Percentiles rank a stretch among this genome's conserved stretches.
Conservation (phyloP, 371 early-diverging fungal genomes). For the Syncephalastrum racemosum region DNA sequence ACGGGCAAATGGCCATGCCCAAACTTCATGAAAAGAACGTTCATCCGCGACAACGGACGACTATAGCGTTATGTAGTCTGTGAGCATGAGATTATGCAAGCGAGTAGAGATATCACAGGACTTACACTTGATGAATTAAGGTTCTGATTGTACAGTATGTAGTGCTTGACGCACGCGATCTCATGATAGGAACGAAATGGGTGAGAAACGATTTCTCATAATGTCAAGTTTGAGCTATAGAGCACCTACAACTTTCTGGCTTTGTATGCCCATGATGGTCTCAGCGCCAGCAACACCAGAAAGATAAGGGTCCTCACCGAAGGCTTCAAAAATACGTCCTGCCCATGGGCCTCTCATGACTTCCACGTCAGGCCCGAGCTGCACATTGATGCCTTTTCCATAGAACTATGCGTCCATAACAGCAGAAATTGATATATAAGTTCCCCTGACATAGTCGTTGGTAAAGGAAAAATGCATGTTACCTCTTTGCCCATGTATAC, state of each 20-base stretch:
- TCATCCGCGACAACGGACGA: constrained; percentile 42
- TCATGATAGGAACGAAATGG: background rate
- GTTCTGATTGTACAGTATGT: constrained; percentile 51
- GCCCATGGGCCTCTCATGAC: constrained; percentile 42
- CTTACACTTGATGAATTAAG: constrained; percentile 20
- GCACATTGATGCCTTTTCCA: constrained; percentile 49
- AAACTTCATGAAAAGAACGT: constrained; percentile 58
- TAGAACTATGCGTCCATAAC: constrained; percentile 20
- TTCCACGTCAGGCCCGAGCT: constrained; percentile 54
- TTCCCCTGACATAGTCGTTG: no score
- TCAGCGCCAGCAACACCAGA: constrained; percentile 32
- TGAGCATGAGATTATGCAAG: background rate
- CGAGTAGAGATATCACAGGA: background rate
- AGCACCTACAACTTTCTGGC: constrained; percentile 34
- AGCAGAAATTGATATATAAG: no score
- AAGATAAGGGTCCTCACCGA: constrained; percentile 64
- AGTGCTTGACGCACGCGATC: constrained; percentile 57
- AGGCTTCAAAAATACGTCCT: constrained; percentile 63
- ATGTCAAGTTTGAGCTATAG: constrained; percentile 17
- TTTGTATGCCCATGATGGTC: constrained; percentile 39
- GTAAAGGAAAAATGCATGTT: no score
- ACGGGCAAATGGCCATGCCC: constrained; percentile 54
- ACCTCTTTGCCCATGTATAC: constrained; percentile 50
- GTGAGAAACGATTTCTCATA: constrained; percentile 10
- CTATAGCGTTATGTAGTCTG: constrained; percentile 9